These are phyloP conservation scores for Phytophthora pluvialis DNA, from an alignment of 352 stramenopile species.

Conservation along the genomic window DNA sequence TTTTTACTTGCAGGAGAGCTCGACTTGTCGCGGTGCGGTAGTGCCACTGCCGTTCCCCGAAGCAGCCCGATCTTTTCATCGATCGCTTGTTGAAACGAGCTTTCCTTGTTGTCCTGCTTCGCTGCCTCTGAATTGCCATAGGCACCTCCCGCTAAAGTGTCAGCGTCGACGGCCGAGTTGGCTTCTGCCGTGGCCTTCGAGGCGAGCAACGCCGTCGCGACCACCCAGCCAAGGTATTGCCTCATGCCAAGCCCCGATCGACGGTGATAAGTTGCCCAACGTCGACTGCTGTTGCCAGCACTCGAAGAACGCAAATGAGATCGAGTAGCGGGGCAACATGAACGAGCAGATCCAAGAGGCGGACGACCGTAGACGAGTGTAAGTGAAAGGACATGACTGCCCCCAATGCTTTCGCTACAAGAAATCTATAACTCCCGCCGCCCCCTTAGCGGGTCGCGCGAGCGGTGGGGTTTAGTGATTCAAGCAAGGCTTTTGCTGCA, in stretches of 20 bases:
- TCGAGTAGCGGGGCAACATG: too few relatives aligned
- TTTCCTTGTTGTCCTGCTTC: not conserved
- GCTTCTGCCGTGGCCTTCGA: not conserved
- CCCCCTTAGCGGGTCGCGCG: not conserved
- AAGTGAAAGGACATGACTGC: too few relatives aligned
- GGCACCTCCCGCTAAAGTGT: not conserved
- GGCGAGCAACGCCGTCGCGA: slow-evolving; percentile 1
- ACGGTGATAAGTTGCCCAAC: not conserved
- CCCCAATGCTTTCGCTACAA: not conserved
- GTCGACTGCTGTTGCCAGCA: too few relatives aligned
- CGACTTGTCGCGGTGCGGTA: not conserved
- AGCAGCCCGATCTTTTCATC: slow-evolving; percentile 4
- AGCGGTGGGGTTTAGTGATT: too few relatives aligned
- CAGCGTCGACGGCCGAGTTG: slow-evolving; percentile 2
- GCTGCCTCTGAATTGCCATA: not conserved
- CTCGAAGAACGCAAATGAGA: too few relatives aligned
- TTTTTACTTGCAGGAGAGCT: not conserved
- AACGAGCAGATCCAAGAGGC: too few relatives aligned
- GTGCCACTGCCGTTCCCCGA: not conserved
- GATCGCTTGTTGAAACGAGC: not conserved
- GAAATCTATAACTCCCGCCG: not conserved
- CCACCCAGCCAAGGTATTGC: slow-evolving; percentile 13
- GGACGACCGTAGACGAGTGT: too few relatives aligned
- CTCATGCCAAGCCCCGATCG: slow-evolving; percentile 22
- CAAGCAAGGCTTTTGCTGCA: too few relatives aligned